A percentile compares a stretch with the other conserved stretches of the same genome.
Evolutionary conservation across 208 protist genomes (phyloP).

Genomic region (Trypanosoma cruzi): DNA sequence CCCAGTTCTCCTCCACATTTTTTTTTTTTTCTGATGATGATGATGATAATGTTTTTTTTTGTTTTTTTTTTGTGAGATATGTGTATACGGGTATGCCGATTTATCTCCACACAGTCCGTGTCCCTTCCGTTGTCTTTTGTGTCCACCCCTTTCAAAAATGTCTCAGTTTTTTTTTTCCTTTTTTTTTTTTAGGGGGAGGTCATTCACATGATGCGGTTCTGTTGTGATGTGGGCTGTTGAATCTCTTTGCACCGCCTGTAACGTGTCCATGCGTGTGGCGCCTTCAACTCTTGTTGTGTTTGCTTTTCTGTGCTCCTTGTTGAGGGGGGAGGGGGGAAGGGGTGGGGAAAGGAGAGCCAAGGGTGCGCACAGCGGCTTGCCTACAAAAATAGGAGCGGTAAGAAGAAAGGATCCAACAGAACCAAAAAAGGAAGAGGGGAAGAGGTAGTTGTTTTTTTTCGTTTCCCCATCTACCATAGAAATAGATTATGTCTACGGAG

Average conservation of each 20-base stretch:
- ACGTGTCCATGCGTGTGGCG: background rate
- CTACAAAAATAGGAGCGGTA: background rate
- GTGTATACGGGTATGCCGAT: too few relatives aligned
- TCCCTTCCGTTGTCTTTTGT: too few relatives aligned
- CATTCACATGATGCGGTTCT: too few relatives aligned
- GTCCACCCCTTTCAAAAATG: too few relatives aligned
- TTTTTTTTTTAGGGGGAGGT: background rate
- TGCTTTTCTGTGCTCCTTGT: background rate
- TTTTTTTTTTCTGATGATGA: too few relatives aligned
- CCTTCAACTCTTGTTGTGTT: background rate
- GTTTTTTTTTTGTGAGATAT: too few relatives aligned
- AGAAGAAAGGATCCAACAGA: background rate
- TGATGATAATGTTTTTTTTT: background rate
- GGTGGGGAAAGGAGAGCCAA: background rate
- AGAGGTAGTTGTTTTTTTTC: conserved; percentile 2
- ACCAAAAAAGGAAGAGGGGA: background rate
- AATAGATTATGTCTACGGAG: background rate
- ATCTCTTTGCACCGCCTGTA: background rate
- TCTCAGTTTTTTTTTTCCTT: conserved; percentile 5
- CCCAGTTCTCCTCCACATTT: too few relatives aligned
- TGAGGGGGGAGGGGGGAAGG: background rate
- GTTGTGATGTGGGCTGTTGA: too few relatives aligned
- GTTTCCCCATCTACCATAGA: background rate
- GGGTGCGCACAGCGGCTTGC: background rate
- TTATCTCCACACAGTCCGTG: too few relatives aligned